Evolutionary conservation across 2,329 filamentous ascomycete species (phyloP).

Genomic region (Ophiocordyceps polyrhachis-furcata): DNA sequence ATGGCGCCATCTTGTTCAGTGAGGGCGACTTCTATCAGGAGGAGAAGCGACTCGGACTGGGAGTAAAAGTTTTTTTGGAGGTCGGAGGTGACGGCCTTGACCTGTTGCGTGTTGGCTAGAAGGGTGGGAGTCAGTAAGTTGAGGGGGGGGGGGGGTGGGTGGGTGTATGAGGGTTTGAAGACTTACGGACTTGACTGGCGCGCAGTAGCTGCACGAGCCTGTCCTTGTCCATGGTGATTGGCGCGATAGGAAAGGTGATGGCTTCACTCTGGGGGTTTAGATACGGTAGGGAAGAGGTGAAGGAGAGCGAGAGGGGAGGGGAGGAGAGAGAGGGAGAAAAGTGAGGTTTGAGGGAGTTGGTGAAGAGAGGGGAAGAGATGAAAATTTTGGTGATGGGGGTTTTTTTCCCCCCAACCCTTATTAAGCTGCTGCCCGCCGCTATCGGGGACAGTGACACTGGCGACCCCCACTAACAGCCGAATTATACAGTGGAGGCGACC

Average conservation of each 20-base stretch:
- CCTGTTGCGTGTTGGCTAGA: conserved; percentile 67
- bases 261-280: not conserved
- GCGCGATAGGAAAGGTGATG: not conserved
- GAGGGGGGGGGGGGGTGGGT: not conserved
- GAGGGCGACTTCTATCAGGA: conserved; percentile 75
- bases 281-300: not conserved
- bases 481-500: no score
- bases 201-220: conserved; percentile 75
- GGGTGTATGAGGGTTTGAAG: not conserved
- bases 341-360: no score
- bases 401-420: no score
- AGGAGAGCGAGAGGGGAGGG: not conserved
- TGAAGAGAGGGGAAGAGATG: no score
- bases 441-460: no score
- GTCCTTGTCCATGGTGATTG: conserved; percentile 30
- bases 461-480: no score
- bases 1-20: conserved; percentile 55
- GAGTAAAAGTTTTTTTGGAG: conserved; percentile 90
- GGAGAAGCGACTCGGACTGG: conserved; percentile 63
- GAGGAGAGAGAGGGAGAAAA: no score
- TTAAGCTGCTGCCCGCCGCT: no score
- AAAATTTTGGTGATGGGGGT: no score
- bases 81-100: conserved; percentile 77
- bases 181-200: conserved; percentile 72
- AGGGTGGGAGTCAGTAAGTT: no score